Evolutionary conservation across 2,329 filamentous ascomycete species (phyloP).

Genomic region (Stemphylium lycopersici): DNA sequence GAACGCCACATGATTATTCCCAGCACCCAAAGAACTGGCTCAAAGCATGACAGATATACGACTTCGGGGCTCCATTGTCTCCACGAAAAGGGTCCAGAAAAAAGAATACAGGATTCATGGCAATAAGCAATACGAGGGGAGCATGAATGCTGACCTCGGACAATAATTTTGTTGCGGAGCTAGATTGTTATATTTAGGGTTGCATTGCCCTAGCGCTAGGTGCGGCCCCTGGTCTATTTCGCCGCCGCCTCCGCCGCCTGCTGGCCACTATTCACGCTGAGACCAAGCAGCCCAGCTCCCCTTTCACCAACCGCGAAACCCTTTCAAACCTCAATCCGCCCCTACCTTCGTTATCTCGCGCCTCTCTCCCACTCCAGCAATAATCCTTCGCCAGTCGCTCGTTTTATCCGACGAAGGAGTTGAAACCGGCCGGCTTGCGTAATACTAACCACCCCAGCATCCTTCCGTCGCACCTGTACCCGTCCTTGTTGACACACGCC

Average conservation of each 20-base stretch:
- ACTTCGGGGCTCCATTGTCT: too few relatives aligned
- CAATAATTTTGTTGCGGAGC: constrained; percentile 13
- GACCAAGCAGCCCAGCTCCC: constrained; percentile 11
- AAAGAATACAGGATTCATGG: background rate
- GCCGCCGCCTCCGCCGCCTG: constrained; percentile 8
- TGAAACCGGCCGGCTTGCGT: constrained; percentile 16
- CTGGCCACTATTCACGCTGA: constrained; percentile 4
- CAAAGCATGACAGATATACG: too few relatives aligned
- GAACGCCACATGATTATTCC: background rate
- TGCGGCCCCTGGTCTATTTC: constrained; percentile 8
- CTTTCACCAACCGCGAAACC: constrained; percentile 19
- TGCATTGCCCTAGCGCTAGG: constrained; percentile 7
- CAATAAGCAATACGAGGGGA: background rate
- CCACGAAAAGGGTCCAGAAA: background rate
- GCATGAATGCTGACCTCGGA: constrained; percentile 7
- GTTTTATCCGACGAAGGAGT: constrained; percentile 38
- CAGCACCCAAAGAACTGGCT: background rate
- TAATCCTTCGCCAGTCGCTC: constrained; percentile 46
- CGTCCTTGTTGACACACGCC: constrained; percentile 34
- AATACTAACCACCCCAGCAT: constrained; percentile 1
- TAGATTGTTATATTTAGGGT: constrained; percentile 16
- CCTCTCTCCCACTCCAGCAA: background rate
- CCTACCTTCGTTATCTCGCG: constrained; percentile 10
- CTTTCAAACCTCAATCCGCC: constrained; percentile 4
- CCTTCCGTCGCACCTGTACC: constrained; percentile 22